Conservation (phyloP, 305 asterid species). For the Fraxinus floribunda region DNA sequence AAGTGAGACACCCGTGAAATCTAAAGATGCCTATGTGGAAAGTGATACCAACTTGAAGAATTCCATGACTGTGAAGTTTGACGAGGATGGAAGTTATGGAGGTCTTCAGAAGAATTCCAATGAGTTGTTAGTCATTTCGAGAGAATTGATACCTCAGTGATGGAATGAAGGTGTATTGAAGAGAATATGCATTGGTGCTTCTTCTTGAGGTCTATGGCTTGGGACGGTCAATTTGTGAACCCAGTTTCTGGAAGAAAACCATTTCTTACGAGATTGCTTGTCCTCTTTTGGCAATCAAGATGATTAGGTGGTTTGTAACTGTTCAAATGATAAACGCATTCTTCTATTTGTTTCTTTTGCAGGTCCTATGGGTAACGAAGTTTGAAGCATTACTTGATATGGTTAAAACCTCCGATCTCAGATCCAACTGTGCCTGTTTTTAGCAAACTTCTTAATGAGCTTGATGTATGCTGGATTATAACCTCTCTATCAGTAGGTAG, state of each 20-base stretch:
- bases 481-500: slow-evolving; percentile 62
- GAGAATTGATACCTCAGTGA: slow-evolving; percentile 22
- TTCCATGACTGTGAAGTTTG: slow-evolving; percentile 31
- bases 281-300: slow-evolving; percentile 34
- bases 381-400: slow-evolving; percentile 47
- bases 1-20: slow-evolving; percentile 39
- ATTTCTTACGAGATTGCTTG: slow-evolving; percentile 27
- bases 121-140: slow-evolving; percentile 21
- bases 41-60: slow-evolving; percentile 34
- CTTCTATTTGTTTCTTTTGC: slow-evolving; percentile 60
- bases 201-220: slow-evolving; percentile 29
- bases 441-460: slow-evolving; percentile 50
- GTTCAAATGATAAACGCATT: slow-evolving; percentile 39
- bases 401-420: slow-evolving; percentile 36
- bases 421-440: slow-evolving; percentile 57
- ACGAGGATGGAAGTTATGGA: slow-evolving; percentile 25
- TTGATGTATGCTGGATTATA: slow-evolving; percentile 60
- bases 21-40: slow-evolving; percentile 35
- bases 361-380: slow-evolving; percentile 49
- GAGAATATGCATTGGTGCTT: slow-evolving; percentile 23
- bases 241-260: slow-evolving; percentile 28
- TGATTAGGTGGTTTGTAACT: slow-evolving; percentile 39
- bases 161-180: slow-evolving; percentile 13
- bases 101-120: slow-evolving; percentile 21
- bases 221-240: slow-evolving; percentile 30